A percentile compares a stretch with the other conserved stretches of the same genome.
These are phyloP conservation scores for Solanum megistacrolobum DNA, from an alignment of 257 asterid species.

Conservation along the genomic window DNA sequence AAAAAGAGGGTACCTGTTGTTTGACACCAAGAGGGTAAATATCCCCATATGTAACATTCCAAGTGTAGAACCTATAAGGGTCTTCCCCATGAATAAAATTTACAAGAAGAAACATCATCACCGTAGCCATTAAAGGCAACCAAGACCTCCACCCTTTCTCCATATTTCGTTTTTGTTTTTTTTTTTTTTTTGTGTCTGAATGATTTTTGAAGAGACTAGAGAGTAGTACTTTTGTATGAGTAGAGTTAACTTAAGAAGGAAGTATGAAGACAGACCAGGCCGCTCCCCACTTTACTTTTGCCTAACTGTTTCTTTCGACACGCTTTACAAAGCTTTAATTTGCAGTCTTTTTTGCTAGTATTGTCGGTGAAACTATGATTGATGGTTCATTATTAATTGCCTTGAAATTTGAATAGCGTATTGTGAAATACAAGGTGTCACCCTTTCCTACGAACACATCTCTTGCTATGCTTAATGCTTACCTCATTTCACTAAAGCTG, in stretches of 20 bases:
- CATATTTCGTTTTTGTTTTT: not conserved
- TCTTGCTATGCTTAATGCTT: not conserved
- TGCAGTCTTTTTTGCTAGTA: not conserved
- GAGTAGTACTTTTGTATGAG: not conserved
- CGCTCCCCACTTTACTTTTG: not conserved
- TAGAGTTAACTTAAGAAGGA: not conserved
- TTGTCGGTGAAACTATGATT: not conserved
- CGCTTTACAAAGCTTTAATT: not conserved
- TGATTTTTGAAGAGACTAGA: not conserved
- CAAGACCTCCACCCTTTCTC: not conserved
- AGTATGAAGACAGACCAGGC: not conserved
- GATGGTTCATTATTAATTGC: not conserved
- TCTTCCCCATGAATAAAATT: not conserved
- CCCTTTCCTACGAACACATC: not conserved
- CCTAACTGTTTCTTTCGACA: not conserved
- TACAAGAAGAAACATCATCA: not conserved
- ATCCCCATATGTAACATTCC: not conserved
- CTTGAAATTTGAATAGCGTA: not conserved
- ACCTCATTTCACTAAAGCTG: not conserved
- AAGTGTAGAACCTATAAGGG: not conserved
- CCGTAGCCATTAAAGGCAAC: not conserved
- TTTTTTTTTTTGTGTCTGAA: not conserved
- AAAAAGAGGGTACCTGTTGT: not conserved
- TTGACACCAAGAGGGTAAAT: not conserved
- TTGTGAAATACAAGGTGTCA: not conserved